phyloP scores from a whole-genome alignment of 2,329 filamentous ascomycete species.

The Fusarium brachygibbosum region DNA sequence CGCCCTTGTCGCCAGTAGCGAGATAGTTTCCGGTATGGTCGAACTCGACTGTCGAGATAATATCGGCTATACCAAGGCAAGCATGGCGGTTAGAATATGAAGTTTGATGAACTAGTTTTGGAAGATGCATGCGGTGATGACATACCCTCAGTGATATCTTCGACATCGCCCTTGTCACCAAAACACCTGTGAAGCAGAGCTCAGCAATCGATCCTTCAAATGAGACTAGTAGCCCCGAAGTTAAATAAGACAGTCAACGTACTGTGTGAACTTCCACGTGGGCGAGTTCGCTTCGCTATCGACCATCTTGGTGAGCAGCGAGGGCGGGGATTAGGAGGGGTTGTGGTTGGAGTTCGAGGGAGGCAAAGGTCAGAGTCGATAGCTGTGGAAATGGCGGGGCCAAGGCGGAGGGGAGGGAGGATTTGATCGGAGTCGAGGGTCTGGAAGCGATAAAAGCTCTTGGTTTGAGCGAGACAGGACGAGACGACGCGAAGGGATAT shows the following conservation, averaged over 20 bases:
- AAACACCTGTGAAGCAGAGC: slow-evolving; percentile 79
- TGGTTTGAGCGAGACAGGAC: slow-evolving; percentile 15
- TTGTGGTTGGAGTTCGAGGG: slow-evolving; percentile 44
- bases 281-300: slow-evolving; percentile 94
- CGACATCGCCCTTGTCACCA: slow-evolving; percentile 99
- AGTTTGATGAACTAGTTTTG: slow-evolving; percentile 29
- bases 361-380: slow-evolving; percentile 40
- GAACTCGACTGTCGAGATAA: slow-evolving; percentile 92
- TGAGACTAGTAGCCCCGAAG: slow-evolving; percentile 11
- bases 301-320: slow-evolving; percentile 80
- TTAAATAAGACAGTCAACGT: slow-evolving; percentile 60
- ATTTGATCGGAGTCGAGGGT: slow-evolving; percentile 30
- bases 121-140: slow-evolving; percentile 34
- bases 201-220: slow-evolving; percentile 38
- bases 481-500: slow-evolving; percentile 32
- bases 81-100: slow-evolving; percentile 38
- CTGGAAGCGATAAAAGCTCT: slow-evolving; percentile 29
- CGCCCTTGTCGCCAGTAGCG: slow-evolving; percentile 90
- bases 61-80: slow-evolving; percentile 73
- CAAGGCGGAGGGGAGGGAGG: slow-evolving; percentile 40
- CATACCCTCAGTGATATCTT: slow-evolving; percentile 96
- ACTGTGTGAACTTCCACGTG: slow-evolving; percentile 99
- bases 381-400: slow-evolving; percentile 41
- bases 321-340: slow-evolving; percentile 48
- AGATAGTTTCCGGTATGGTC: slow-evolving; percentile 92